Base-by-base conservation (phyloP, 495 filamentous ascomycete genomes). In the Aeminium ludgeri region DNA sequence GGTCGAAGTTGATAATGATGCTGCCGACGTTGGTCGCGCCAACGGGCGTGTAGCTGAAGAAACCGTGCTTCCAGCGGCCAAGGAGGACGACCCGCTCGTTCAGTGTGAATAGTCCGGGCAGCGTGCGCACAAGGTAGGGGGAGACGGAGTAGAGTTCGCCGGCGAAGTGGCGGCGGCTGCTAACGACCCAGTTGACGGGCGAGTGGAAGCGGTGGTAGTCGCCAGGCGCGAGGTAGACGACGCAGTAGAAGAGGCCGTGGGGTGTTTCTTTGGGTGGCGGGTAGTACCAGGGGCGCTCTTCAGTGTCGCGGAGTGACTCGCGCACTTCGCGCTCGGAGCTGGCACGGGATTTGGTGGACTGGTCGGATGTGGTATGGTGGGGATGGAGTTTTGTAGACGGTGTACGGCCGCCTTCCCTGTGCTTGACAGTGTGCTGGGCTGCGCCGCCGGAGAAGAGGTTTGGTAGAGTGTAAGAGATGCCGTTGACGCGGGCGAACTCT, bases 141-240 rank as follows among this genome's bases (percentile, higher is more conserved):
- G 82, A 91, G 13, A 99, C 89, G 36, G 76, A 83, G 63, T 83
- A 99, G 13, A 99, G 67, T 59, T 99, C 89, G 19, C 89, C 89
- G 7, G 89, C 86, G 59, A 99, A 99, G 60, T 99, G 89, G 3
- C 89, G 76, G 10, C 89, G 75, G 51, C 71, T 73, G 59, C 93
- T 80, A 27, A 82, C 86, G 1, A 99, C 89, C 89, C 89, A 99
- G 42, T 78, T 77, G 2, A 81, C 75, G 0, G 89, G 89, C 2
- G 81, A 89, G 61, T 99, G 89, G 68, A 96, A 99, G 36, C 86
- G 82, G 62, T 99, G 89, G 65, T 99, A 99, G 61, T 99, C 89
- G 19, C 89, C 89, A 0, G 89, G 89, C 0, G 89, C 89, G n/a
- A 99, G 74, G 62, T 99, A 99, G 52, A 99, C 75, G 41, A 99